These are phyloP conservation scores for Apiospora kogelbergensis DNA, from an alignment of 2,329 filamentous ascomycete genomes.

Conservation along the genomic window DNA sequence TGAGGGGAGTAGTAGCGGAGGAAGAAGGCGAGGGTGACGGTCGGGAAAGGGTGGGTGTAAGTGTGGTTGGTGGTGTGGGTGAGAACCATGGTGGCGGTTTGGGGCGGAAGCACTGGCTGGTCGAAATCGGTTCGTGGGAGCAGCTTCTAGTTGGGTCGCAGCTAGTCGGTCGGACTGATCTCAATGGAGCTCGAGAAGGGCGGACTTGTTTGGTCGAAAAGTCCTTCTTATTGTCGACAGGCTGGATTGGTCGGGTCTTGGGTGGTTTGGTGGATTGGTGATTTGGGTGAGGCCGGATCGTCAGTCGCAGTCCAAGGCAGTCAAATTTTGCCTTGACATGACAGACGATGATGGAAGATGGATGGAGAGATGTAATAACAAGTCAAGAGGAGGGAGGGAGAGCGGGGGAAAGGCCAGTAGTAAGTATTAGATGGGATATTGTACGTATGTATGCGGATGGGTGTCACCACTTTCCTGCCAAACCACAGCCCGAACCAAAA, in stretches of 20 bases:
- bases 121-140: background rate
- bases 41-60: slow-evolving; percentile 80
- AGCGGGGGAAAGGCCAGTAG: background rate
- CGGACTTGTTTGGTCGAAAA: background rate
- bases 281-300: background rate
- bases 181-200: background rate
- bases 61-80: slow-evolving; percentile 66
- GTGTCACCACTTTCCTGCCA: slow-evolving; percentile 6
- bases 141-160: background rate
- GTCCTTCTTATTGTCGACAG: background rate
- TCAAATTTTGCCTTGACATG: slow-evolving; percentile 8
- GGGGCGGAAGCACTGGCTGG: background rate
- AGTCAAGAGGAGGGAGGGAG: background rate
- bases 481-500: background rate
- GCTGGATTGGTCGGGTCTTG: background rate
- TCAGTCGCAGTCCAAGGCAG: background rate
- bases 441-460: background rate
- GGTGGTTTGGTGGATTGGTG: background rate
- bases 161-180: background rate
- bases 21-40: slow-evolving; percentile 86
- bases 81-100: slow-evolving; percentile 52
- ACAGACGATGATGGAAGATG: background rate
- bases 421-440: background rate
- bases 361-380: background rate
- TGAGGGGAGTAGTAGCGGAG: slow-evolving; percentile 74